Conservation (phyloP, 768 basidiomycete species). For the Phylloporus sp. region DNA sequence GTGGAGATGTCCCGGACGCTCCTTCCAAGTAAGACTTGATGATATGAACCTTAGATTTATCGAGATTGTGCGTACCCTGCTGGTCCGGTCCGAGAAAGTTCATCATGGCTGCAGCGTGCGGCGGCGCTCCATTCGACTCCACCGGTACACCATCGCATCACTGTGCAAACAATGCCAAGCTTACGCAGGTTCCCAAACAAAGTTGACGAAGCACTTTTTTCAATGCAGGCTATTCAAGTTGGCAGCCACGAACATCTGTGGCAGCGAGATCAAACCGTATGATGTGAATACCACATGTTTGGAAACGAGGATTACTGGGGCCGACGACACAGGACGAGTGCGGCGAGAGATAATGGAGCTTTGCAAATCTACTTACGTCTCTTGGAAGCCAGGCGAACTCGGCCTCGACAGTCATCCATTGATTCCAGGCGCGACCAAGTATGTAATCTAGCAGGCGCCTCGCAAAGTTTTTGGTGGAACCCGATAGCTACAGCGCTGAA, state of each 20-base stretch:
- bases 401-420: too few relatives aligned
- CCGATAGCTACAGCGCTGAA: background rate
- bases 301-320: background rate
- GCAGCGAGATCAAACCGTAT: background rate
- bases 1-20: background rate
- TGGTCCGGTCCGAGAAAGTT: background rate
- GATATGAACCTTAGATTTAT: constrained; percentile 4
- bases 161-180: background rate
- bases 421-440: constrained; percentile 10
- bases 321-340: background rate
- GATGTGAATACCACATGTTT: background rate
- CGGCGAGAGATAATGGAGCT: constrained; percentile 1
- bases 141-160: background rate
- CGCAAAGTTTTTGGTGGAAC: background rate
- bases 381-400: background rate
- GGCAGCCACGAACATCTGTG: background rate
- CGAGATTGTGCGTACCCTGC: background rate
- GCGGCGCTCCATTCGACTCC: constrained; percentile 2
- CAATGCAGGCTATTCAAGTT: too few relatives aligned
- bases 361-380: constrained; percentile 8
- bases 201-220: background rate
- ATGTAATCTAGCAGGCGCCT: constrained; percentile 6
- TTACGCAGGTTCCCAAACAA: background rate
- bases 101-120: background rate
- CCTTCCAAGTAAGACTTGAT: background rate